phyloP scores from a whole-genome alignment of 23 red algal species.

The Gracilariopsis chorda region DNA sequence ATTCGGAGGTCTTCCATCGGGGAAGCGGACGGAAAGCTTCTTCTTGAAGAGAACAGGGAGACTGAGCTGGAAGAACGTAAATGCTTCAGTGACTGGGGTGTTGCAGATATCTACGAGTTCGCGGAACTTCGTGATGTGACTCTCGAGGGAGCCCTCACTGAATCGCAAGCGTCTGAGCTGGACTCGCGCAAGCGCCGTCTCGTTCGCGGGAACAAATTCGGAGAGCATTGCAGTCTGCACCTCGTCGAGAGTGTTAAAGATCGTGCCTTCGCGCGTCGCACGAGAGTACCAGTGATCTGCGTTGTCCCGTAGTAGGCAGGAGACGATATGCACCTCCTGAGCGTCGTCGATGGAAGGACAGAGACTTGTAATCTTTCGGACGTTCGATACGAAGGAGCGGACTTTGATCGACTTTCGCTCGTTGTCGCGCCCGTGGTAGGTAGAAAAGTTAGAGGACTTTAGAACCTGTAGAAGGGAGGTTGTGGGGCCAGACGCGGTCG shows the following conservation, averaged over 20 bases:
- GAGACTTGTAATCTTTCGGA: not conserved
- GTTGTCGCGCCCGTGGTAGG: not conserved
- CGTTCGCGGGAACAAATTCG: not conserved
- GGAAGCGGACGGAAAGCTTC: not conserved
- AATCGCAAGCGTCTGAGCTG: not conserved
- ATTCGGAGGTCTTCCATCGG: not conserved
- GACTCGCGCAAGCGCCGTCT: not conserved
- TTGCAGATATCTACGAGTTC: not conserved
- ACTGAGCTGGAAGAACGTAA: not conserved
- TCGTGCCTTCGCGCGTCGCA: too few species aligned
- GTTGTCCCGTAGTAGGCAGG: not conserved
- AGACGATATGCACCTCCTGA: not conserved
- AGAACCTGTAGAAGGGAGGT: not conserved
- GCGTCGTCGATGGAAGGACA: not conserved
- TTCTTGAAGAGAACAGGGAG: not conserved
- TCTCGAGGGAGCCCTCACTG: not conserved
- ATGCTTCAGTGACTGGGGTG: not conserved
- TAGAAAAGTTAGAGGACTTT: not conserved
- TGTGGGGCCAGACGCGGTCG: not conserved
- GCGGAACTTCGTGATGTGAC: not conserved
- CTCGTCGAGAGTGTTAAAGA: too few species aligned
- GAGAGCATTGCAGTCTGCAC: not conserved
- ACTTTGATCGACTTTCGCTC: not conserved
- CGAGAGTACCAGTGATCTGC: not conserved
- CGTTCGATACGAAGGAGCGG: not conserved